Evolutionary conservation across 345 rosid genomes (phyloP).

Genomic region (Cardamine chenopodiifolia): DNA sequence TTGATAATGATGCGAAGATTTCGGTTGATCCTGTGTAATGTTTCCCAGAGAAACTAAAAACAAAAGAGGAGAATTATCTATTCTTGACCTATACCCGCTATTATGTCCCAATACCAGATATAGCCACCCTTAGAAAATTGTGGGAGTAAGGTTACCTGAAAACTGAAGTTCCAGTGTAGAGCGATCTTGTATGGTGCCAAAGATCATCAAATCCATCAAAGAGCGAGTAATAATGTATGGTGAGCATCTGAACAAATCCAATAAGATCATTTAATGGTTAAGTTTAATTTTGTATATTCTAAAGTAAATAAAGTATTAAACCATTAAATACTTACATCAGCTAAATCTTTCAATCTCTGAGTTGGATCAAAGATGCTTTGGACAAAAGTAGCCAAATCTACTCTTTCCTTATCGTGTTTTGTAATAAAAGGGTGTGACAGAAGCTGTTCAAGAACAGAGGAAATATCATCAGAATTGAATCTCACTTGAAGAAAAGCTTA

Average conservation of each 20-base stretch:
- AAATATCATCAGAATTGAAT: constrained; percentile 31
- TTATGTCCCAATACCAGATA: neutral
- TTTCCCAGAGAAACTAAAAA: constrained; percentile 60
- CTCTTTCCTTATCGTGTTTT: constrained; percentile 57
- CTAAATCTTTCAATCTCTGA: constrained; percentile 84
- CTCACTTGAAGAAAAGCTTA: neutral
- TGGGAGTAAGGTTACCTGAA: constrained; percentile 57
- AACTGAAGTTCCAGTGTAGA: constrained; percentile 68
- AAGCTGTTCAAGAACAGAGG: constrained; percentile 63
- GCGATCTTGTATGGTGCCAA: constrained; percentile 71
- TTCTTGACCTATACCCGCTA: neutral
- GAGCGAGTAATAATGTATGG: constrained; percentile 91
- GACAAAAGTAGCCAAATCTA: constrained; percentile 78
- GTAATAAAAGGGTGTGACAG: constrained; percentile 80
- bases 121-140: neutral
- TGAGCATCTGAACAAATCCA: constrained; percentile 66
- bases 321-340: constrained; percentile 73
- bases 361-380: constrained; percentile 83
- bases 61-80: neutral
- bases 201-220: constrained; percentile 85
- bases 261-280: neutral
- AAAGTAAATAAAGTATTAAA: neutral
- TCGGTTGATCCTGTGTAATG: constrained; percentile 58
- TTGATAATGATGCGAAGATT: constrained; percentile 57
- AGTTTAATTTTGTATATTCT: neutral